phyloP scores from a whole-genome alignment of 2,329 filamentous ascomycete species.

The Alternaria arborescens region DNA sequence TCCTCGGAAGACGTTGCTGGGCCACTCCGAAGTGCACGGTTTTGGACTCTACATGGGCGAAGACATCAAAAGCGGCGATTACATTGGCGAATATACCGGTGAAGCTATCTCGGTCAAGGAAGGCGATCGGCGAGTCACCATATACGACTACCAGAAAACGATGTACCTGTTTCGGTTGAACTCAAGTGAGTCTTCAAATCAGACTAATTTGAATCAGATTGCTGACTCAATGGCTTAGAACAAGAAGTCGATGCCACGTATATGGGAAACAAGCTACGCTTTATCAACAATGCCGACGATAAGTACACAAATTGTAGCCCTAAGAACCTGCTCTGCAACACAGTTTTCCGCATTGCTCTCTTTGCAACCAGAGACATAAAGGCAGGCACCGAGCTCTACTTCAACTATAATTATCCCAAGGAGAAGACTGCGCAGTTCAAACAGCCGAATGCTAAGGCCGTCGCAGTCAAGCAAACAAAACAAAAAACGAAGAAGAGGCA shows the following conservation, averaged over 20 bases:
- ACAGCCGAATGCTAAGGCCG: constrained; percentile 25
- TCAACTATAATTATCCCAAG: constrained; percentile 71
- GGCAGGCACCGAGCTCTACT: constrained; percentile 79
- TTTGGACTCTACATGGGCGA: constrained; percentile 80
- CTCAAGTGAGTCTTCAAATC: constrained; percentile 38
- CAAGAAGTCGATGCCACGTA: constrained; percentile 74
- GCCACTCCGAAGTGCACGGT: constrained; percentile 75
- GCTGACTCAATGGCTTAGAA: constrained; percentile 31
- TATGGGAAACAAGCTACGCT: constrained; percentile 81
- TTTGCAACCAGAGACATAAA: constrained; percentile 72
- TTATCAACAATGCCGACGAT: constrained; percentile 77
- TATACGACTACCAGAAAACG: constrained; percentile 67
- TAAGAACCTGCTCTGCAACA: constrained; percentile 75
- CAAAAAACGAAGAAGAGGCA: constrained; percentile 13
- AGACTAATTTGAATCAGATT: not conserved
- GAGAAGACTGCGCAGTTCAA: constrained; percentile 35
- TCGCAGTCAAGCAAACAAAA: constrained; percentile 22
- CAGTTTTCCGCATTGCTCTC: constrained; percentile 77
- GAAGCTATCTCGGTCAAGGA: constrained; percentile 77
- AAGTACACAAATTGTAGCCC: constrained; percentile 69
- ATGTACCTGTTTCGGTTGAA: constrained; percentile 70
- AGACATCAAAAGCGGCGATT: constrained; percentile 72
- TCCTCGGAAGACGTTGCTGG: constrained; percentile 72
- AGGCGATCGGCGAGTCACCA: constrained; percentile 72
- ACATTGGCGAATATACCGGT: constrained; percentile 81